These are phyloP conservation scores for Thalassiosira pacifica DNA, from an alignment of 352 stramenopile genomes.

Conservation along the genomic window DNA sequence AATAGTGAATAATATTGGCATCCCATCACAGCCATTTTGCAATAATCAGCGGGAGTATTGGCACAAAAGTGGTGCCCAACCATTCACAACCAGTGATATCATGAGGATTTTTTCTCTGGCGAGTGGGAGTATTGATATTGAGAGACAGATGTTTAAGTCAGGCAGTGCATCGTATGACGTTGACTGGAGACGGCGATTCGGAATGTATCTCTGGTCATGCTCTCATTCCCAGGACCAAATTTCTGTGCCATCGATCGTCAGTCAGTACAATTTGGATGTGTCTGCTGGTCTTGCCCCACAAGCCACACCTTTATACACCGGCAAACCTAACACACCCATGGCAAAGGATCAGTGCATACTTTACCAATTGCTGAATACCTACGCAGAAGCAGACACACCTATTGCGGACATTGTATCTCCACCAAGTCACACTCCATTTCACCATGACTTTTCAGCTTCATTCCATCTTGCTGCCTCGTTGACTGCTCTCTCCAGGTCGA, in stretches of 20 bases:
- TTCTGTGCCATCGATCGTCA: constrained; percentile 62
- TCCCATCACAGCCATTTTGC: constrained; percentile 49
- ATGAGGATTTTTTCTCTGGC: constrained; percentile 70
- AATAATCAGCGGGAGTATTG: constrained; percentile 65
- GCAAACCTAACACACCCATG: constrained; percentile 8
- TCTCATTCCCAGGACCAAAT: constrained; percentile 25
- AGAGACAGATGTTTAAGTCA: constrained; percentile 72
- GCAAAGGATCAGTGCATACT: constrained; percentile 62
- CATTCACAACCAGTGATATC: constrained; percentile 48
- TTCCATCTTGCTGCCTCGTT: constrained; percentile 78
- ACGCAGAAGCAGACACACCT: constrained; percentile 30
- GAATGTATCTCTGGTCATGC: constrained; percentile 67
- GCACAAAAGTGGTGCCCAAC: constrained; percentile 61
- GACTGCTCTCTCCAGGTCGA: constrained; percentile 59
- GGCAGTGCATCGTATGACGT: constrained; percentile 60
- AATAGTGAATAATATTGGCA: constrained; percentile 61
- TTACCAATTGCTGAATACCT: constrained; percentile 69
- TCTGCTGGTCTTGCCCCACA: constrained; percentile 60
- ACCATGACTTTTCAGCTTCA: constrained; percentile 76
- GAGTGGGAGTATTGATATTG: constrained; percentile 63
- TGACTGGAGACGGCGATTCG: constrained; percentile 81
- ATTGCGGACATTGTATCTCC: constrained; percentile 60
- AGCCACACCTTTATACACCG: constrained; percentile 55
- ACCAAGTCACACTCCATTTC: constrained; percentile 61
- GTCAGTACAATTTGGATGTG: constrained; percentile 71